Evolutionary conservation across 257 asterid genomes (phyloP).

Genomic region (Echites panduratus): DNA sequence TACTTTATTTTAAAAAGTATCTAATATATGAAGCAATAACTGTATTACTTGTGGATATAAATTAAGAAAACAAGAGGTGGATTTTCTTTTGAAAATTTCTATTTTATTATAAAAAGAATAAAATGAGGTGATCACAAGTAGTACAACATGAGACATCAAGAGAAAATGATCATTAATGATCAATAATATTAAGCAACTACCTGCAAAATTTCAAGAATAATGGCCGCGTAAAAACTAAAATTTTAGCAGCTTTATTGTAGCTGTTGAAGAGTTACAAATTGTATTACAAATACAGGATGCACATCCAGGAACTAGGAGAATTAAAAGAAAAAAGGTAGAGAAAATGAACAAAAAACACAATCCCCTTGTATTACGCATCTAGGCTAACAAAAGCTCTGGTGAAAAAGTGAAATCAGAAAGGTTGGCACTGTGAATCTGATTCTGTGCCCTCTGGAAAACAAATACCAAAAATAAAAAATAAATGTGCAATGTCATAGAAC

Average conservation of each 20-base stretch:
- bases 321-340: background rate
- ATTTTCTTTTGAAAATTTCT: background rate
- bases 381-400: background rate
- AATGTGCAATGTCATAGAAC: background rate
- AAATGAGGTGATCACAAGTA: background rate
- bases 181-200: background rate
- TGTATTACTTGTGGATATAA: background rate
- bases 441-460: background rate
- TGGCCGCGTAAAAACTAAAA: background rate
- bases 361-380: background rate
- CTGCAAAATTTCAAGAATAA: conserved; percentile 21
- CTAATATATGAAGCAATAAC: background rate
- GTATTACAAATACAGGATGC: background rate
- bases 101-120: background rate
- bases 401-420: background rate
- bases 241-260: conserved; percentile 1
- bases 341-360: background rate
- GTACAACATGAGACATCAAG: background rate
- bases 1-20: background rate
- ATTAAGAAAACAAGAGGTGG: background rate
- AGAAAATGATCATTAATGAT: background rate
- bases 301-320: background rate
- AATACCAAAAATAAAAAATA: too few relatives aligned
- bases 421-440: background rate
- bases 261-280: background rate